These are phyloP conservation scores for Cyclocybe cylindracea DNA, from an alignment of 768 basidiomycete species.

Conservation along the genomic window DNA sequence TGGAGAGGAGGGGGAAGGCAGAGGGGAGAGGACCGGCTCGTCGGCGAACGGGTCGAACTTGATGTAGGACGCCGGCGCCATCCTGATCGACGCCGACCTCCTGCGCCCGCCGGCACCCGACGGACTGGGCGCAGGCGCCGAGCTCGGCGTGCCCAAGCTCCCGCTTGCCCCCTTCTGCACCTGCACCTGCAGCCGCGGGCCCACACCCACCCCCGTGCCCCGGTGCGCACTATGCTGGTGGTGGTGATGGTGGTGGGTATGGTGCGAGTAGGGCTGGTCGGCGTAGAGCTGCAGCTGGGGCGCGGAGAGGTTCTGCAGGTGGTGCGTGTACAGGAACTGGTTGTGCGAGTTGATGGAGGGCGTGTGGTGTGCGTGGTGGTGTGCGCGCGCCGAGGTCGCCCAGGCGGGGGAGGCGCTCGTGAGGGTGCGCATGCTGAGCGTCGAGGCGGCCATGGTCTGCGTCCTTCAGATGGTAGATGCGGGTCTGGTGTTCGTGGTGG, in stretches of 20 bases:
- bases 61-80: slow-evolving; percentile 13
- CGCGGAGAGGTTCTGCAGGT: slow-evolving; percentile 18
- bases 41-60: slow-evolving; percentile 40
- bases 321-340: slow-evolving; percentile 24
- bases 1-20: too few species aligned
- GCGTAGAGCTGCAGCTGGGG: slow-evolving; percentile 6
- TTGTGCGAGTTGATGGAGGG: slow-evolving; percentile 26
- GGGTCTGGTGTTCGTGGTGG: too few species aligned
- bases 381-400: slow-evolving; percentile 8
- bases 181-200: too few species aligned
- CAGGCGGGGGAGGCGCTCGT: background rate
- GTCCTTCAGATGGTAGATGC: too few species aligned
- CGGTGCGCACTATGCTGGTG: background rate
- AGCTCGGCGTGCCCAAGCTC: too few species aligned
- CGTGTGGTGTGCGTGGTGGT: slow-evolving; percentile 12
- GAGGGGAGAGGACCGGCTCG: slow-evolving; percentile 17
- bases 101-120: slow-evolving; percentile 9
- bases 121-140: background rate
- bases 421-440: too few species aligned
- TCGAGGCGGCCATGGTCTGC: too few species aligned
- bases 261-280: slow-evolving; percentile 1
- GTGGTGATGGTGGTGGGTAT: background rate
- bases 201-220: too few species aligned
- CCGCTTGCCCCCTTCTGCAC: too few species aligned
- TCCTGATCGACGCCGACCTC: slow-evolving; percentile 24